phyloP scores from a whole-genome alignment of 2,329 filamentous ascomycete genomes.

The Fusarium albidum region DNA sequence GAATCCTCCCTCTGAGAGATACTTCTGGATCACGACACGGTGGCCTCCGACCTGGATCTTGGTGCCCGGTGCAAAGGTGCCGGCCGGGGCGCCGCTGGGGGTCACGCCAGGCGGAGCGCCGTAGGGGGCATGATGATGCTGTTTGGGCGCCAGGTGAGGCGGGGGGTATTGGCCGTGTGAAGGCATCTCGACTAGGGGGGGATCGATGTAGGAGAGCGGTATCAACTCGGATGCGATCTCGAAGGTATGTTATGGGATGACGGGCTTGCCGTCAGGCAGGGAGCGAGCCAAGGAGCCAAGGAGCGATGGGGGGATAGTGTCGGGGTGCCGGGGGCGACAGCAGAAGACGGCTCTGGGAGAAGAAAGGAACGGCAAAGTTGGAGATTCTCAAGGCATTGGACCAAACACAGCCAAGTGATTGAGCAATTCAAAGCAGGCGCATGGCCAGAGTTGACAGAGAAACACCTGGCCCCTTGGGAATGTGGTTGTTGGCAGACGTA shows the following conservation, averaged over 20 bases:
- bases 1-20: constrained; percentile 97
- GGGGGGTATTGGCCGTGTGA: constrained; percentile 47
- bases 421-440: constrained; percentile 36
- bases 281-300: constrained; percentile 27
- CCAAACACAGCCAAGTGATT: constrained; percentile 32
- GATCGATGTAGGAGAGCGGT: constrained; percentile 7
- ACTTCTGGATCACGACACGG: constrained; percentile 93
- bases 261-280: constrained; percentile 28
- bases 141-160: constrained; percentile 38
- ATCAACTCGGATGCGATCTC: constrained; percentile 19
- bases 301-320: constrained; percentile 30
- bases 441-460: constrained; percentile 38
- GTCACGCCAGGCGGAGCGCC: constrained; percentile 53
- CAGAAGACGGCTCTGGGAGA: constrained; percentile 13
- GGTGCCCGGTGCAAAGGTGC: constrained; percentile 91
- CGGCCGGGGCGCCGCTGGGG: constrained; percentile 65
- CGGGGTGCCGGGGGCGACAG: constrained; percentile 11
- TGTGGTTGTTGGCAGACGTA: constrained; percentile 27
- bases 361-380: constrained; percentile 32
- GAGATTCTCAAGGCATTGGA: constrained; percentile 37
- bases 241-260: constrained; percentile 25
- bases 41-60: constrained; percentile 97
- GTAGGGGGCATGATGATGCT: constrained; percentile 55
- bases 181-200: constrained; percentile 41
- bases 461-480: constrained; percentile 40